Evolutionary conservation across 306 rosid species (phyloP), one percentile per base, ranked within the genome.

Genomic region (Sophora flavescens): DNA sequence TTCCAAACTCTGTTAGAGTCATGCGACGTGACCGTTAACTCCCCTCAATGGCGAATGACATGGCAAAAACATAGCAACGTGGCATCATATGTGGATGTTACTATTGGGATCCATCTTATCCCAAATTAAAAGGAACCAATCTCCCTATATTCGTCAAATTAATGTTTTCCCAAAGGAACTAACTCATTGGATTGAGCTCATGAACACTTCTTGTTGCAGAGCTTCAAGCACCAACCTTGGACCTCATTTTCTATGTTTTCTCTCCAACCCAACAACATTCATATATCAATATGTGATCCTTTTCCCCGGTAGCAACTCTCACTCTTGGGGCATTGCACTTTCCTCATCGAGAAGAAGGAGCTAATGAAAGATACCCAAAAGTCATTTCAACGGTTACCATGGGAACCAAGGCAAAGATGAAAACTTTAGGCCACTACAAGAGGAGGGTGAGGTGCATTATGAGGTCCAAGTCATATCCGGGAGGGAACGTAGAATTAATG

Each of bases 381-480:
- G 70, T 60, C 57, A 70, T 8, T 85, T 81, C 56, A 77, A 72
- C 60, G 2, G 12, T 60, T 22, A 17, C 32, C 3, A 17, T 12
- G 32, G 67, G 51, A 33, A 53, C 64, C 28, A 69, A 18, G 64
- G 6, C n/a, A 62, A 66, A 56, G 79, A 63, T 17, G 68, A 62
- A 22, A 52, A 50, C 66, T 80, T 53, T 32, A 18, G 8, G 15
- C 78, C 12, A 38, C n/a, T 66, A 13, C 80, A 42, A 7, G 78
- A 56, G 5, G 65, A 54, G 64, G 64, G 64, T 58, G 62, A 52
- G 53, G 96, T 88, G 61, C 79, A 74, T 17, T 91, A 91, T 72
- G 91, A 91, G 75, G 88, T 91, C 59, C 85, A 91, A 33, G 89
- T 88, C 58, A 70, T 91, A 4, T 91, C 93, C 6, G 85, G 96